Conservation (phyloP, 768 basidiomycete species). For the Obba rivulosa region DNA sequence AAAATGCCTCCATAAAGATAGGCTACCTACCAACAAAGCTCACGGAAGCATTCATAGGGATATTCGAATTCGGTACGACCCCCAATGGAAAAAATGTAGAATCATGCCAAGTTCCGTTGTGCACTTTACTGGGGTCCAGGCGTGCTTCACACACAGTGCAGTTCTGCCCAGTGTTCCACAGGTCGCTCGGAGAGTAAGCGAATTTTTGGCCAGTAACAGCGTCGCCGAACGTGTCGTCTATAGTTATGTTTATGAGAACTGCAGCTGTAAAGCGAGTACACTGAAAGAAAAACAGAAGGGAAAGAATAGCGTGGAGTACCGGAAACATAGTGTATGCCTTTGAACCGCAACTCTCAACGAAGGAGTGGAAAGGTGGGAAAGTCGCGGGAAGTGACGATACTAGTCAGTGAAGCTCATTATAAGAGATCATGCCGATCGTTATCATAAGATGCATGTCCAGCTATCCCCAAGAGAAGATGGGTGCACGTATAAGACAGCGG, state of each 20-base stretch:
- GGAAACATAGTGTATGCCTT: not conserved
- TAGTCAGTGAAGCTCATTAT: not conserved
- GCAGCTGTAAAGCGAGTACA: slow-evolving; percentile 8
- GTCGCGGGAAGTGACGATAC: not conserved
- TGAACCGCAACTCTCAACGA: not conserved
- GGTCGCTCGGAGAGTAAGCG: slow-evolving; percentile 27
- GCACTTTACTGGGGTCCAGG: slow-evolving; percentile 16
- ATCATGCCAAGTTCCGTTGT: slow-evolving; percentile 33
- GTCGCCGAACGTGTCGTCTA: slow-evolving; percentile 37
- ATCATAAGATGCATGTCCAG: too few species aligned
- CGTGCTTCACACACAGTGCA: slow-evolving; percentile 24
- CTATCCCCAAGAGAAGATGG: too few species aligned
- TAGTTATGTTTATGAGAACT: slow-evolving; percentile 32
- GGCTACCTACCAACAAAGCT: slow-evolving; percentile 9
- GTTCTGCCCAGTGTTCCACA: slow-evolving; percentile 27
- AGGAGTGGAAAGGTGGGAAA: not conserved
- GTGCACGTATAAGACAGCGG: too few species aligned
- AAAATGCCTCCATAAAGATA: not conserved
- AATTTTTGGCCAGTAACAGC: slow-evolving; percentile 25
- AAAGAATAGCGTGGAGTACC: not conserved
- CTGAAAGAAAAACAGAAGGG: slow-evolving; percentile 3
- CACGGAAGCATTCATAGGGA: slow-evolving; percentile 6
- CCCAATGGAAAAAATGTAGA: too few species aligned
- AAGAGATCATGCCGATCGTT: not conserved
- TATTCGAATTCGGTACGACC: not conserved